Evolutionary conservation across 75 land plant species (phyloP).

Genomic region (Isoetes taiwanensis): DNA sequence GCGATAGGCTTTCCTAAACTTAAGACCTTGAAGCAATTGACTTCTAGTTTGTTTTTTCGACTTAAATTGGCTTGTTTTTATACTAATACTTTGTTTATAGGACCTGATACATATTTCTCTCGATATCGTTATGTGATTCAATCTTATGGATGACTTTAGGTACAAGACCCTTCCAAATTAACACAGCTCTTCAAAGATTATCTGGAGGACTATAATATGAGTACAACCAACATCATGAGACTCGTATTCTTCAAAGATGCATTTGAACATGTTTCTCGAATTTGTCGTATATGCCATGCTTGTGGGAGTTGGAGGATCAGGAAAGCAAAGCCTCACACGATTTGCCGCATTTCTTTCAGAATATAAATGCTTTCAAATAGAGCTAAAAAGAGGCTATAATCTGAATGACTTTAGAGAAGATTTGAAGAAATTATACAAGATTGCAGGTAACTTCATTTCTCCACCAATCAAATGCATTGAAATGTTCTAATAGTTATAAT

Average conservation of each 20-base stretch:
- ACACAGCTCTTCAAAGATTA: conserved; percentile 27
- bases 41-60: no score
- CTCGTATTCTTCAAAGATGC: conserved; percentile 32
- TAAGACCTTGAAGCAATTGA: no score
- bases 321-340: conserved; percentile 27
- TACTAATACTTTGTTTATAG: no score
- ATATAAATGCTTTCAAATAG: conserved; percentile 26
- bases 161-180: conserved; percentile 11
- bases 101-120: no score
- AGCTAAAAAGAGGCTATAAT: conserved; percentile 23
- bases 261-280: conserved; percentile 19
- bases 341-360: conserved; percentile 22
- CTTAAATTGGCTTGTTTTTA: no score
- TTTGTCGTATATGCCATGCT: conserved; percentile 29
- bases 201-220: conserved; percentile 29
- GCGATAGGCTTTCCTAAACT: no score
- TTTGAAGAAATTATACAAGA: conserved; percentile 19
- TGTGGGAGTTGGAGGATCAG: conserved; percentile 30
- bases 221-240: conserved; percentile 20
- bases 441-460: conserved; percentile 28
- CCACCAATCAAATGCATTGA: no score
- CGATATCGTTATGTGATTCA: no score
- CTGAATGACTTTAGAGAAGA: conserved; percentile 22
- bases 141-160: conserved; percentile 9
- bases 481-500: no score